These are phyloP conservation scores for Penicillium verrucosum DNA, from an alignment of 2,329 filamentous ascomycete genomes.

Conservation along the genomic window DNA sequence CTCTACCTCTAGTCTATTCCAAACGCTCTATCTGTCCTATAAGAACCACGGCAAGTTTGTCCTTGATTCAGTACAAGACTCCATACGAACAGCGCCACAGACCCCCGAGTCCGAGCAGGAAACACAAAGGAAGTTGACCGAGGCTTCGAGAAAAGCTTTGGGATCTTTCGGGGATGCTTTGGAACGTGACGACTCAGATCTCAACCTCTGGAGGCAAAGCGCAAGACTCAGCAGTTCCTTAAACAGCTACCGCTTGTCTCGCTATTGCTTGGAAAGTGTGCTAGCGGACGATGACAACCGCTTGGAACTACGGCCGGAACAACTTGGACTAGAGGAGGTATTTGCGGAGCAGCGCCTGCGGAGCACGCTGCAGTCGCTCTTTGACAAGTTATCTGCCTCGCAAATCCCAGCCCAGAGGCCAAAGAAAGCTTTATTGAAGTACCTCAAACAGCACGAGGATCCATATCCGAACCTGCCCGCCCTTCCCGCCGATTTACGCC, in stretches of 20 bases:
- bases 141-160: conserved; percentile 45
- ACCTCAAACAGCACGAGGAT: conserved; percentile 54
- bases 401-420: conserved; percentile 51
- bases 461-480: conserved; percentile 49
- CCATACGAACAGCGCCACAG: conserved; percentile 29
- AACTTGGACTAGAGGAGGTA: conserved; percentile 58
- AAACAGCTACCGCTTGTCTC: conserved; percentile 56
- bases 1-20: conserved; percentile 73
- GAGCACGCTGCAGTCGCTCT: conserved; percentile 48
- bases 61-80: conserved; percentile 68
- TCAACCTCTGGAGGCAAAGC: conserved; percentile 62
- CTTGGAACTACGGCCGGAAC: conserved; percentile 51
- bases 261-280: conserved; percentile 63
- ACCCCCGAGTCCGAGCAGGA: conserved; percentile 17
- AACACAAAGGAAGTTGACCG: conserved; percentile 24
- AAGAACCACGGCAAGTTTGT: conserved; percentile 94
- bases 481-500: conserved; percentile 30
- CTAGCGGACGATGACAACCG: conserved; percentile 60
- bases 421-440: conserved; percentile 51
- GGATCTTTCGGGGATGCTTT: conserved; percentile 59
- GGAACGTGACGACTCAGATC: conserved; percentile 62
- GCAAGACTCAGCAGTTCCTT: conserved; percentile 57
- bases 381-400: conserved; percentile 55
- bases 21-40: conserved; percentile 87
- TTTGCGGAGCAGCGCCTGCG: conserved; percentile 53